Conservation (phyloP, 345 rosid genomes). For the Salix caprea region DNA sequence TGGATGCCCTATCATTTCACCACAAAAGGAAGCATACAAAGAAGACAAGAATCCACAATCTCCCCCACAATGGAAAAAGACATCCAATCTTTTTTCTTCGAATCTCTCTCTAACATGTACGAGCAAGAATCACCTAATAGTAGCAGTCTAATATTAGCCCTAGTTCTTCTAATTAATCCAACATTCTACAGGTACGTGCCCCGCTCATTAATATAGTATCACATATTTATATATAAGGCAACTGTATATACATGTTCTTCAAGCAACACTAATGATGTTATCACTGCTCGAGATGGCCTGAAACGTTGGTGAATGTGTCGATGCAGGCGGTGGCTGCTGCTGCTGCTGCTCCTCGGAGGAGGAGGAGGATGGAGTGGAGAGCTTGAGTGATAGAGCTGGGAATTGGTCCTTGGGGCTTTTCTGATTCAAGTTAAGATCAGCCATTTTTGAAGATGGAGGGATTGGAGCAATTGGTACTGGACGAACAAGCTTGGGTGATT, state of each 20-base stretch:
- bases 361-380: conserved; percentile 28
- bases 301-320: conserved; percentile 40
- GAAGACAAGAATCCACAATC: conserved; percentile 10
- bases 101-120: conserved; percentile 22
- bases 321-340: conserved; percentile 33
- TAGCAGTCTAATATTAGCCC: neutral
- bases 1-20: conserved; percentile 27
- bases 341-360: conserved; percentile 29
- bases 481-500: conserved; percentile 35
- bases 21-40: conserved; percentile 16
- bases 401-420: conserved; percentile 24
- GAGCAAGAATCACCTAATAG: conserved; percentile 25
- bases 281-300: conserved; percentile 60
- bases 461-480: conserved; percentile 50
- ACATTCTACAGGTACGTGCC: neutral
- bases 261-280: conserved; percentile 67
- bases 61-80: conserved; percentile 31
- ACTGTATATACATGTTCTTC: conserved; percentile 22
- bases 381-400: conserved; percentile 51
- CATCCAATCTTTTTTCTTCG: conserved; percentile 19
- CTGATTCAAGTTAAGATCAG: conserved; percentile 50
- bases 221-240: neutral
- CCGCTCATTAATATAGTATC: neutral
- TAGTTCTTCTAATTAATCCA: neutral
- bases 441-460: conserved; percentile 68